Evolutionary conservation across 2,329 filamentous ascomycete species (phyloP).

Genomic region (Ascosphaera acerosa): DNA sequence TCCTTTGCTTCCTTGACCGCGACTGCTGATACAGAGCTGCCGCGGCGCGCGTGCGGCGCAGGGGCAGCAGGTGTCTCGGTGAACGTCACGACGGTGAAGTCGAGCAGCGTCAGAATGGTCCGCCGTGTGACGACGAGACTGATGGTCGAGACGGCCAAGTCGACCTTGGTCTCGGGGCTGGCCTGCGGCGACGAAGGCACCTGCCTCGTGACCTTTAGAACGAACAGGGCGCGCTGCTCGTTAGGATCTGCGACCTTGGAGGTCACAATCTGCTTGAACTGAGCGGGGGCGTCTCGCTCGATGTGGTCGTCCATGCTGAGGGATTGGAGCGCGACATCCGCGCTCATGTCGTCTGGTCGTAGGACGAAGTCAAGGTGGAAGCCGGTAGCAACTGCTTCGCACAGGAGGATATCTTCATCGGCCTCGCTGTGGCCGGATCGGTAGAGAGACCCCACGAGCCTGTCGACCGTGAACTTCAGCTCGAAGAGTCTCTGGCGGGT

Average conservation of each 20-base stretch:
- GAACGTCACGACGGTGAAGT: conserved; percentile 88
- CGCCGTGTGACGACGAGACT: conserved; percentile 85
- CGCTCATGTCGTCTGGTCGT: conserved; percentile 74
- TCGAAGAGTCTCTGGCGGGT: conserved; percentile 82
- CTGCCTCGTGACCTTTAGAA: conserved; percentile 71
- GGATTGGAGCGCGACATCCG: conserved; percentile 67
- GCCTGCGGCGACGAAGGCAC: conserved; percentile 86
- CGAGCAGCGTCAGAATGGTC: conserved; percentile 71
- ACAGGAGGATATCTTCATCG: conserved; percentile 55
- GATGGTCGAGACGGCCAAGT: conserved; percentile 79
- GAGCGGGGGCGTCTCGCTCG: conserved; percentile 54
- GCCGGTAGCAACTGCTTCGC: conserved; percentile 71
- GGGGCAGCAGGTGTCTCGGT: conserved; percentile 22
- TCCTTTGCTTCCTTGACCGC: conserved; percentile 12
- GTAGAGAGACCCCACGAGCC: conserved; percentile 77
- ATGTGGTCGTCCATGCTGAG: conserved; percentile 88
- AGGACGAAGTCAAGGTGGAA: conserved; percentile 78
- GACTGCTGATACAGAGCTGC: not conserved
- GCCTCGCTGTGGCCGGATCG: conserved; percentile 55
- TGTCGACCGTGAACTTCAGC: conserved; percentile 89
- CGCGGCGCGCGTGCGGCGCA: not conserved
- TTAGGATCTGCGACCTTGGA: conserved; percentile 49
- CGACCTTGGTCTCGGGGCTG: conserved; percentile 68
- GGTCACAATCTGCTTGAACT: conserved; percentile 95
- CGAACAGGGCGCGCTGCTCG: conserved; percentile 56